phyloP scores from a whole-genome alignment of 2,329 filamentous ascomycete species.

The Fragosphaeria purpurea region DNA sequence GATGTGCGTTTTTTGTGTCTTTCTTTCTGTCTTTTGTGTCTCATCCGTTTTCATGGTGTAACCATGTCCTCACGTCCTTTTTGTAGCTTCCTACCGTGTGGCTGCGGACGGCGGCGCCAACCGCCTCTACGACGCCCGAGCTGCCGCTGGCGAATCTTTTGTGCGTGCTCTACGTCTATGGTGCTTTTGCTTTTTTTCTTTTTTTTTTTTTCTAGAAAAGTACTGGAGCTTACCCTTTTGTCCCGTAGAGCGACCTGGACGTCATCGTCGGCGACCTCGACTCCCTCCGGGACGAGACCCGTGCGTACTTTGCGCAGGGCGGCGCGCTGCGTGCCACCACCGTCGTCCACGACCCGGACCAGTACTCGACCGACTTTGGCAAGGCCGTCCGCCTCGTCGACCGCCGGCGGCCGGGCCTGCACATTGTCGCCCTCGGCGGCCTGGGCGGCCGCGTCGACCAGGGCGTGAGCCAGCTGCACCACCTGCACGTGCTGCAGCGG shows the following conservation, averaged over 20 bases:
- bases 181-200: not conserved
- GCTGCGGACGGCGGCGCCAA: slow-evolving; percentile 93
- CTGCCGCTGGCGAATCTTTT: slow-evolving; percentile 18
- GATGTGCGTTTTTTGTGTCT: slow-evolving; percentile 10
- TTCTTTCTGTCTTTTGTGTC: slow-evolving; percentile 22
- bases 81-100: slow-evolving; percentile 31
- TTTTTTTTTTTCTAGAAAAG: not conserved
- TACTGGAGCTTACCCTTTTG: not conserved
- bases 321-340: slow-evolving; percentile 27
- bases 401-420: slow-evolving; percentile 15
- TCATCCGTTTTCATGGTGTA: not conserved
- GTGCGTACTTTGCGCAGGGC: slow-evolving; percentile 49
- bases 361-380: slow-evolving; percentile 83
- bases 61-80: not conserved
- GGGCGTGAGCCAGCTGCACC: slow-evolving; percentile 78
- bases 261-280: slow-evolving; percentile 86
- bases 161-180: slow-evolving; percentile 20
- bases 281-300: slow-evolving; percentile 56
- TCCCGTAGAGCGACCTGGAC: slow-evolving; percentile 42
- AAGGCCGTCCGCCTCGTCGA: slow-evolving; percentile 63
- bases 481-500: slow-evolving; percentile 58
- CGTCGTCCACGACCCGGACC: slow-evolving; percentile 64
- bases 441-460: slow-evolving; percentile 89
- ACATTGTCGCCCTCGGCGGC: slow-evolving; percentile 76
- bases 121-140: slow-evolving; percentile 42